These are phyloP conservation scores for Trichoderma arundinaceum DNA, from an alignment of 2,329 filamentous ascomycete species.

Conservation along the genomic window DNA sequence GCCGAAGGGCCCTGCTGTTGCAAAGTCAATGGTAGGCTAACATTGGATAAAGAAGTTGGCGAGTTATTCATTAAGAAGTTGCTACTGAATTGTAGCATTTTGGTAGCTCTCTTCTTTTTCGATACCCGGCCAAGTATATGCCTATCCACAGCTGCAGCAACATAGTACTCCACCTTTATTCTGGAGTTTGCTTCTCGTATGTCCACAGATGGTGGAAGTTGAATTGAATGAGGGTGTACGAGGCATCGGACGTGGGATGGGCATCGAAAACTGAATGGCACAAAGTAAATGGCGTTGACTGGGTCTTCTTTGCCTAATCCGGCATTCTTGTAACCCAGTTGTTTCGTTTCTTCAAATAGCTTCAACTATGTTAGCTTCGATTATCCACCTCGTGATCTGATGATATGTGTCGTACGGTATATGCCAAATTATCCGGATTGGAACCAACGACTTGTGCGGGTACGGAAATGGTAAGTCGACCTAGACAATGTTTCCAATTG, in stretches of 20 bases:
- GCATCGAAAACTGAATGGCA: slow-evolving; percentile 7
- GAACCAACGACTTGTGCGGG: slow-evolving; percentile 12
- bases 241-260: background rate
- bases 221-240: background rate
- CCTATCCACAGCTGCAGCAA: slow-evolving; percentile 7
- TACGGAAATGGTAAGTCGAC: background rate
- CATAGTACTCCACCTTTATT: slow-evolving; percentile 8
- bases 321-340: background rate
- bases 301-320: background rate
- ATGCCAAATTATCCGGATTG: background rate
- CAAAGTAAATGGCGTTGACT: background rate
- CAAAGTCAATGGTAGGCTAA: background rate
- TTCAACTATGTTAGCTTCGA: background rate
- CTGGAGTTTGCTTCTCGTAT: background rate
- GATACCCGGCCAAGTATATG: slow-evolving; percentile 8
- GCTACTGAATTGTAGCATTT: background rate
- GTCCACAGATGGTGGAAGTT: slow-evolving; percentile 3
- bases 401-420: background rate
- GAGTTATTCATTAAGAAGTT: background rate
- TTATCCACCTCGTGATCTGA: background rate
- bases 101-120: background rate
- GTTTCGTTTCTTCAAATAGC: slow-evolving; percentile 13
- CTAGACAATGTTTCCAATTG: background rate
- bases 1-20: background rate
- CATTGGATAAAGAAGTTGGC: background rate